These are phyloP conservation scores for Dictyostelium capitatum DNA, from an alignment of 78 protist species.

Conservation along the genomic window DNA sequence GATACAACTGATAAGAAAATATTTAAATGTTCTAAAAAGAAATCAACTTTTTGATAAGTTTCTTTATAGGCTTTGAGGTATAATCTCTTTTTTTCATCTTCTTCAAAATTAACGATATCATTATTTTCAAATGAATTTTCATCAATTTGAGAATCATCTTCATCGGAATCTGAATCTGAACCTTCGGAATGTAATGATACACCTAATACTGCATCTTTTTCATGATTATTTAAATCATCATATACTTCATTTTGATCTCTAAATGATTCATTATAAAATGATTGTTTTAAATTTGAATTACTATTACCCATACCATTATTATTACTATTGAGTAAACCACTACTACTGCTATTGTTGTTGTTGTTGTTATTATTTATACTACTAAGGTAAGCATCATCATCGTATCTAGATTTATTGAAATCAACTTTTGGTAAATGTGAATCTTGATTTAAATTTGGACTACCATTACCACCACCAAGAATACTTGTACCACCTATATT, in stretches of 20 bases:
- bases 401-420: not conserved
- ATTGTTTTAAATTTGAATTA: not conserved
- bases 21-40: constrained; percentile 43
- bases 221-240: not conserved
- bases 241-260: constrained; percentile 25
- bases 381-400: not conserved
- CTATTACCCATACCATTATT: too few relatives aligned
- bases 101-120: constrained; percentile 27
- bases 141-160: not conserved
- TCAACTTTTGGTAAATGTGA: not conserved
- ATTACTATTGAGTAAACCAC: too few relatives aligned
- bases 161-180: constrained; percentile 6
- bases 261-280: constrained; percentile 18
- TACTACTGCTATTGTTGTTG: too few relatives aligned
- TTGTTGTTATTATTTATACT: too few relatives aligned
- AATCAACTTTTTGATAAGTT: constrained; percentile 32
- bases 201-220: constrained; percentile 15
- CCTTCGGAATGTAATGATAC: not conserved
- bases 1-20: constrained; percentile 41
- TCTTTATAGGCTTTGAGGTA: constrained; percentile 22
- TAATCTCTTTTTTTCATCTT: constrained; percentile 19
- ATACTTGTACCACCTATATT: not conserved
- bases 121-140: constrained; percentile 20
- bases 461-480: not conserved
- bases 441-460: constrained; percentile 8